phyloP scores from a whole-genome alignment of 345 rosid genomes.

The rapeseed (Brassica napus) region Da-Ae NC_063450.1:53457001-53457500 shows the following conservation, averaged over 20 bases:
- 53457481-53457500: neutral
- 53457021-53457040: neutral
- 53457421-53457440: neutral
- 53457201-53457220: neutral
- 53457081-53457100: constrained; percentile 36
- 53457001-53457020: neutral
- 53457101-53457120: constrained; percentile 33
- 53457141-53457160: constrained; percentile 29
- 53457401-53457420: neutral
- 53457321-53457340: constrained; percentile 5
- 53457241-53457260: constrained; percentile 26
- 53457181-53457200: neutral
- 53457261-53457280: constrained; percentile 25
- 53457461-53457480: neutral
- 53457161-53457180: constrained; percentile 16
- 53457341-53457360: neutral
- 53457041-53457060: constrained; percentile 8
- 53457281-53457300: constrained; percentile 15
- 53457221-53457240: constrained; percentile 21
- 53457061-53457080: constrained; percentile 27
- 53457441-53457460: neutral
- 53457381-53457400: neutral
- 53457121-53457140: constrained; percentile 32
- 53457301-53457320: neutral
- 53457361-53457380: neutral